Evolutionary conservation across 306 rosid species (phyloP).

Genomic region (Elaeagnus macrophylla): DNA sequence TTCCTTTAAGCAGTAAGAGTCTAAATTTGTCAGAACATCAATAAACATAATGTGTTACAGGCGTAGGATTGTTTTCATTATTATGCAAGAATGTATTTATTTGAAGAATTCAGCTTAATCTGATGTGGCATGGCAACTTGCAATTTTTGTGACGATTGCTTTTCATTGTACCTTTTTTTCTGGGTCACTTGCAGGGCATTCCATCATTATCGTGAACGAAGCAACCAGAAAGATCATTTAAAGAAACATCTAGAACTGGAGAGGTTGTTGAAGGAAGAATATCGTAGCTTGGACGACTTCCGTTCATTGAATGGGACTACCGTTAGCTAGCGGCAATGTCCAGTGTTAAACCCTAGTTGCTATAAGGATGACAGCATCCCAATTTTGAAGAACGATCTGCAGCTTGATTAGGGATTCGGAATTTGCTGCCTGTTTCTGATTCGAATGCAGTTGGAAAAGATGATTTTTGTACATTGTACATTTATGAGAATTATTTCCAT

Average conservation of each 20-base stretch:
- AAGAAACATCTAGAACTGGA: constrained; percentile 67
- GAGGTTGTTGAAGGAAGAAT: constrained; percentile 66
- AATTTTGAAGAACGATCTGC: constrained; percentile 48
- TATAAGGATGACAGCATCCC: constrained; percentile 31
- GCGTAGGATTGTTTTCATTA: background rate
- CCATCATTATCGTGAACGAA: constrained; percentile 62
- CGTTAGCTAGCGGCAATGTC: constrained; percentile 18
- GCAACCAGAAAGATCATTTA: constrained; percentile 43
- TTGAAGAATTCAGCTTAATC: background rate
- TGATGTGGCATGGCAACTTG: background rate
- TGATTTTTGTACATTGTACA: constrained; percentile 36
- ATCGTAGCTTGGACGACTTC: constrained; percentile 68
- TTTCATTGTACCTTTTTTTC: background rate
- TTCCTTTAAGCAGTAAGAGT: too few species aligned
- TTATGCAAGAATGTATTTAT: background rate
- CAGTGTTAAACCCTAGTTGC: constrained; percentile 11
- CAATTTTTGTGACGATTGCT: background rate
- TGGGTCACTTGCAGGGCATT: constrained; percentile 69
- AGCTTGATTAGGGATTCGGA: constrained; percentile 28
- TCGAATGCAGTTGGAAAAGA: constrained; percentile 35
- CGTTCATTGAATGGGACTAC: constrained; percentile 36
- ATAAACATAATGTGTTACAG: background rate
- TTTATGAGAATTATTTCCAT: constrained; percentile 30
- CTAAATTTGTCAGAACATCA: background rate
- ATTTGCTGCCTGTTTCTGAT: constrained; percentile 37